Conservation (phyloP, 2,329 filamentous ascomycete genomes). For the Alternaria rosae region DNA sequence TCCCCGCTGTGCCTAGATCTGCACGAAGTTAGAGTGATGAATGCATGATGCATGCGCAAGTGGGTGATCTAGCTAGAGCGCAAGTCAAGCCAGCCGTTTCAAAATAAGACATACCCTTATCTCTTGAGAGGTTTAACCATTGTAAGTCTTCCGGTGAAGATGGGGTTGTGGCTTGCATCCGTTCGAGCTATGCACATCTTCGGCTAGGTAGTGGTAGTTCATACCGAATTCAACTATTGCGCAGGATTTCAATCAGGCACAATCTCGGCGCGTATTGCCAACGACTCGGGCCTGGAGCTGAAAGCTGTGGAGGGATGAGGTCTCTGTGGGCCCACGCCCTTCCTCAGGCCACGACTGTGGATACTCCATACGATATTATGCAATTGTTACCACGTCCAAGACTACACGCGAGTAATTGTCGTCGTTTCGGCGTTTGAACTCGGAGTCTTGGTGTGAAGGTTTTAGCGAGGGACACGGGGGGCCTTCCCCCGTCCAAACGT, state of each 20-base stretch:
- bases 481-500: conserved; percentile 7
- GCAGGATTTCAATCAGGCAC: conserved; percentile 1
- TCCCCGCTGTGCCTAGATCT: conserved; percentile 3
- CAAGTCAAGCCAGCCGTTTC: background rate
- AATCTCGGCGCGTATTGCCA: background rate
- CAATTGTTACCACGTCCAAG: background rate
- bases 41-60: background rate
- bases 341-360: background rate
- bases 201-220: background rate
- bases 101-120: background rate
- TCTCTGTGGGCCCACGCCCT: background rate
- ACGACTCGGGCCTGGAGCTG: background rate
- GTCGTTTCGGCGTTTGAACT: background rate
- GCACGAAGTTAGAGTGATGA: background rate
- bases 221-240: background rate
- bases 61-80: background rate
- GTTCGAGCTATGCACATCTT: background rate
- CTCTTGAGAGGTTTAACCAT: background rate
- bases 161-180: conserved; percentile 3
- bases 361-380: conserved; percentile 1
- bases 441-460: conserved; percentile 10
- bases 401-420: conserved; percentile 1
- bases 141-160: conserved; percentile 10
- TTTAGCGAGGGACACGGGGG: conserved; percentile 5
- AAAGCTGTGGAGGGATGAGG: background rate